Conservation (phyloP, 2,329 filamentous ascomycete genomes). For the Harringtonia lauricola region DNA sequence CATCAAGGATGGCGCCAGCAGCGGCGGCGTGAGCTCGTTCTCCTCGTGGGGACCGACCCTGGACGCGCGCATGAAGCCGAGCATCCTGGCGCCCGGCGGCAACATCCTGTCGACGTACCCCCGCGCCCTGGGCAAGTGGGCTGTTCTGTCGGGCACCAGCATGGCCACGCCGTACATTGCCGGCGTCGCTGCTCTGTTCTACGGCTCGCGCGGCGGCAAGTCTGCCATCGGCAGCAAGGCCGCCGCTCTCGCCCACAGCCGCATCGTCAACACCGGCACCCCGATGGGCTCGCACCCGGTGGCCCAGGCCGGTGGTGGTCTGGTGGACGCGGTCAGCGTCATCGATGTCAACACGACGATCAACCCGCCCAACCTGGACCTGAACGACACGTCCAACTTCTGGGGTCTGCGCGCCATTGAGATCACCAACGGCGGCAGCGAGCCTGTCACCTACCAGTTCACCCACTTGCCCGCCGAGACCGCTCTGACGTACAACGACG, state of each 20-base stretch:
- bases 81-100: background rate
- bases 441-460: slow-evolving; percentile 6
- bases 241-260: background rate
- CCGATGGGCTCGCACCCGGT: background rate
- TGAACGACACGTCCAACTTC: slow-evolving; percentile 10
- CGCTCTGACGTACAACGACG: slow-evolving; percentile 8
- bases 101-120: background rate
- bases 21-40: background rate
- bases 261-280: background rate
- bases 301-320: slow-evolving; percentile 7
- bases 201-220: background rate
- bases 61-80: background rate
- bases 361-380: slow-evolving; percentile 2
- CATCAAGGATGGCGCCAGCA: no score
- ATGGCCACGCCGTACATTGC: background rate
- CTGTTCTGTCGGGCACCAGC: background rate
- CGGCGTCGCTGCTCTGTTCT: slow-evolving; percentile 1
- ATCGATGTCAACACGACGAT: slow-evolving; percentile 4
- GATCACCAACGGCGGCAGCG: slow-evolving; percentile 3
- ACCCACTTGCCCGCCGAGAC: slow-evolving; percentile 4
- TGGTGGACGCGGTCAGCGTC: slow-evolving; percentile 9
- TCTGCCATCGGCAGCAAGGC: background rate
- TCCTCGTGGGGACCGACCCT: background rate
- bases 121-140: background rate
- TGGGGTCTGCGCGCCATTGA: slow-evolving; percentile 1